Evolutionary conservation across 805 yeast genomes (phyloP).

Genomic region (Starmerella stigmatis): DNA sequence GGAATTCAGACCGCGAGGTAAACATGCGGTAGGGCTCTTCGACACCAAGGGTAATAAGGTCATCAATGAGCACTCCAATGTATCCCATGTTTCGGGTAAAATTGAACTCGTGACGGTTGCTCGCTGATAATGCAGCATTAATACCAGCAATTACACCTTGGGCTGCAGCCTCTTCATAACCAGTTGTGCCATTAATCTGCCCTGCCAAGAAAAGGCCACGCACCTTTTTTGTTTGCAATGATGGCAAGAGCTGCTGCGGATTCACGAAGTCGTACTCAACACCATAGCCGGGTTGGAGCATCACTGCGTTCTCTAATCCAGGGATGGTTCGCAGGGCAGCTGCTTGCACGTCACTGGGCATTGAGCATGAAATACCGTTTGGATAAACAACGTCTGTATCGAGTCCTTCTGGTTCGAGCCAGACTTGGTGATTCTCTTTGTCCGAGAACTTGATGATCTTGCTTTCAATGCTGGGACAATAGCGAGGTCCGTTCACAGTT

Average conservation of each 20-base stretch:
- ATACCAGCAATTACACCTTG: slow-evolving; percentile 95
- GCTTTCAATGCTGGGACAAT: slow-evolving; percentile 93
- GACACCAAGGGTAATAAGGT: slow-evolving; percentile 87
- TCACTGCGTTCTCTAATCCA: slow-evolving; percentile 78
- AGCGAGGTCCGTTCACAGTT: slow-evolving; percentile 91
- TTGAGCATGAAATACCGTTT: slow-evolving; percentile 88
- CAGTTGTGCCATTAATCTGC: slow-evolving; percentile 97
- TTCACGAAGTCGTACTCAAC: slow-evolving; percentile 96
- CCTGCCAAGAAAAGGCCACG: slow-evolving; percentile 83
- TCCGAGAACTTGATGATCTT: slow-evolving; percentile 73
- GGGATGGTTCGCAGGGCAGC: slow-evolving; percentile 65
- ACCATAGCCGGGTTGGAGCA: slow-evolving; percentile 96
- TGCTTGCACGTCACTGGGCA: slow-evolving; percentile 88
- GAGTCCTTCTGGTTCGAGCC: slow-evolving; percentile 96
- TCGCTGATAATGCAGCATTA: slow-evolving; percentile 65
- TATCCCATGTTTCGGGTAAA: slow-evolving; percentile 75
- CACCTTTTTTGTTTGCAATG: slow-evolving; percentile 72
- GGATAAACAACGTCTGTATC: slow-evolving; percentile 85
- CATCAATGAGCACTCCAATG: slow-evolving; percentile 87
- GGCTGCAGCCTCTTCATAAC: slow-evolving; percentile 97
- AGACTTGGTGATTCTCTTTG: slow-evolving; percentile 65
- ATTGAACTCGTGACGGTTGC: slow-evolving; percentile 37
- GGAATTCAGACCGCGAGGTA: slow-evolving; percentile 87
- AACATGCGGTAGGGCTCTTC: slow-evolving; percentile 97
- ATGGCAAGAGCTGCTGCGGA: slow-evolving; percentile 70